Percentiles rank a stretch among this genome's conserved stretches.
phyloP scores from a whole-genome alignment of 2,329 filamentous ascomycete species.

The Coniochaeta ligniaria region DNA sequence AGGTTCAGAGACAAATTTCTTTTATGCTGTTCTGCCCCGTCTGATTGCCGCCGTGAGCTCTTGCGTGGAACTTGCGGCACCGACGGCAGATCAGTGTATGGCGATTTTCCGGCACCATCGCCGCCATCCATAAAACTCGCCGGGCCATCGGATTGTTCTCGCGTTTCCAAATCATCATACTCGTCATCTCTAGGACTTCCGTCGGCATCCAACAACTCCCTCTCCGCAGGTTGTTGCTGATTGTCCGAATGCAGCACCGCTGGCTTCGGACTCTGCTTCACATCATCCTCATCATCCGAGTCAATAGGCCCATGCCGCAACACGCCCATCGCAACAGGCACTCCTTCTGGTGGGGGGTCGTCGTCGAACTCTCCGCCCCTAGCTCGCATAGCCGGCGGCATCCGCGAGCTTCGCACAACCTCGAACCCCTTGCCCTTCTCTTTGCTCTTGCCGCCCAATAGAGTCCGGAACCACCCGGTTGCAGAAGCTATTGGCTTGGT shows the following conservation, averaged over 20 bases:
- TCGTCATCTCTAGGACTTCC: constrained; percentile 40
- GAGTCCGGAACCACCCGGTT: constrained; percentile 75
- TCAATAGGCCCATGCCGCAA: constrained; percentile 55
- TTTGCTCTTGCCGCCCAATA: constrained; percentile 80
- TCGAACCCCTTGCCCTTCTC: constrained; percentile 96
- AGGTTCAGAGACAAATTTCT: constrained; percentile 26
- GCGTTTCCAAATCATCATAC: constrained; percentile 34
- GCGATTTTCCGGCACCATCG: constrained; percentile 28
- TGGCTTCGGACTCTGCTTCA: constrained; percentile 20
- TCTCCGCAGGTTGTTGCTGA: constrained; percentile 23
- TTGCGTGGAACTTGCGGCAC: constrained; percentile 60
- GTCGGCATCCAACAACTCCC: constrained; percentile 35
- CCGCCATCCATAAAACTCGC: constrained; percentile 52
- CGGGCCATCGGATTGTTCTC: constrained; percentile 58
- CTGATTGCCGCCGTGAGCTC: constrained; percentile 60
- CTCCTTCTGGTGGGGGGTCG: constrained; percentile 60
- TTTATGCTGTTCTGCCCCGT: constrained; percentile 16
- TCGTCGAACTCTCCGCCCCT: constrained; percentile 50
- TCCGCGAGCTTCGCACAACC: constrained; percentile 83
- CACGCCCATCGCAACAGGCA: constrained; percentile 57
- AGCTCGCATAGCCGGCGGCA: constrained; percentile 67
- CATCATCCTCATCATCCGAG: constrained; percentile 51
- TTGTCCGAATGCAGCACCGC: constrained; percentile 16
- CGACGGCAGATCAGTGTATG: constrained; percentile 17
- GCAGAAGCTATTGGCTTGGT: constrained; percentile 86